Conservation (phyloP, 2,329 filamentous ascomycete genomes). For the Albifimbria verrucaria region DNA sequence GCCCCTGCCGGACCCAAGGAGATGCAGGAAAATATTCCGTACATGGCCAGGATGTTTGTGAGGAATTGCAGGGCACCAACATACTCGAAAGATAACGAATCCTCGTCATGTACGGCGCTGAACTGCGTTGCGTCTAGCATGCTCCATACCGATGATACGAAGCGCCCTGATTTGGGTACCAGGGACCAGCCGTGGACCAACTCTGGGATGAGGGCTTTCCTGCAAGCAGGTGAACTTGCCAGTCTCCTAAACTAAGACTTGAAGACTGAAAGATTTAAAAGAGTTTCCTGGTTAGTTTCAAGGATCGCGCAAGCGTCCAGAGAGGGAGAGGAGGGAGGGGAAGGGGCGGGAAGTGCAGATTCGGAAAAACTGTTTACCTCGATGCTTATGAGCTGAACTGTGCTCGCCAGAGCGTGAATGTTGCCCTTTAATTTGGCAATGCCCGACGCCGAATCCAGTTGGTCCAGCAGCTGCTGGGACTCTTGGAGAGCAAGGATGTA, state of each 20-base stretch:
- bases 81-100: constrained; percentile 2
- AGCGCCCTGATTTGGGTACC: constrained; percentile 1
- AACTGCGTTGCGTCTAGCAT: neutral
- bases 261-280: constrained; percentile 1
- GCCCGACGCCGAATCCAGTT: neutral
- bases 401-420: constrained; percentile 4
- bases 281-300: neutral
- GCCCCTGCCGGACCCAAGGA: neutral
- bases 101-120: constrained; percentile 1
- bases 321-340: neutral
- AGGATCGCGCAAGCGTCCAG: neutral
- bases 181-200: constrained; percentile 2
- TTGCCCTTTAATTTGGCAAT: constrained; percentile 4
- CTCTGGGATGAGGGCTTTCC: constrained; percentile 2
- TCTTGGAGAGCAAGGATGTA: constrained; percentile 4
- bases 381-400: constrained; percentile 3
- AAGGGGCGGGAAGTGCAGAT: neutral
- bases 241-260: constrained; percentile 3
- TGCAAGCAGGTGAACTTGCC: constrained; percentile 4
- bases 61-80: constrained; percentile 4
- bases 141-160: neutral
- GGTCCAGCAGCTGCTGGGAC: constrained; percentile 4
- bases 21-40: constrained; percentile 4
- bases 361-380: constrained; percentile 1
- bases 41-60: constrained; percentile 4